Evolutionary conservation across 371 early-diverging fungal genomes (phyloP).

Genomic region (Mucor irregularis): DNA sequence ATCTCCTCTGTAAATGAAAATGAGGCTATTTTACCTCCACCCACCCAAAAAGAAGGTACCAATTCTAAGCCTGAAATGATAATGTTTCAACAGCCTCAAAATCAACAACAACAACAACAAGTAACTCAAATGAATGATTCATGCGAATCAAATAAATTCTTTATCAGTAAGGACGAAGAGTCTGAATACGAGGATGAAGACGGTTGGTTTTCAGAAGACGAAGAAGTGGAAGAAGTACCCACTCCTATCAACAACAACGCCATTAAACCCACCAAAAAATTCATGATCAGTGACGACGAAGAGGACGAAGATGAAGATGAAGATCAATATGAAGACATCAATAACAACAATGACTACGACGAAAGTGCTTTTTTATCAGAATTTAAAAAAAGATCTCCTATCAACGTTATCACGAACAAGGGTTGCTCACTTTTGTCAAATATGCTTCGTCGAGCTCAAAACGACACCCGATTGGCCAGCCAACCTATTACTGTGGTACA

Average conservation of each 20-base stretch:
- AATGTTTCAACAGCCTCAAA: background rate
- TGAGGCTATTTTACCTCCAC: background rate
- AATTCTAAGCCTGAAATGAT: background rate
- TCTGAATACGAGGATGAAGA: slow-evolving; percentile 9
- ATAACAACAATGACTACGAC: slow-evolving; percentile 3
- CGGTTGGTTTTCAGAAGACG: background rate
- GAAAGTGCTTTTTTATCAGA: slow-evolving; percentile 3
- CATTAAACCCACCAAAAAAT: too few relatives aligned
- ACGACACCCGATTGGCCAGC: background rate
- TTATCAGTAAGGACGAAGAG: slow-evolving; percentile 17
- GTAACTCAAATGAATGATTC: background rate
- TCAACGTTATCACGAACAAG: background rate
- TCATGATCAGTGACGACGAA: too few relatives aligned
- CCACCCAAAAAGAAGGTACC: background rate
- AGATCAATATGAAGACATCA: slow-evolving; percentile 5
- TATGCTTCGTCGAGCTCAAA: background rate
- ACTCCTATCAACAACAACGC: background rate
- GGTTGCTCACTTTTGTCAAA: background rate
- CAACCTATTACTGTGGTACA: background rate
- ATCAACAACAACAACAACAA: background rate
- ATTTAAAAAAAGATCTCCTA: slow-evolving; percentile 4
- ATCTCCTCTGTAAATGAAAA: slow-evolving; percentile 26
- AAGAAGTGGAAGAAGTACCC: background rate
- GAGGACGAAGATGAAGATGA: background rate
- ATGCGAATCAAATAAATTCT: slow-evolving; percentile 21